phyloP scores from a whole-genome alignment of 805 yeast genomes.

The Ogataea haglerorum region DNA sequence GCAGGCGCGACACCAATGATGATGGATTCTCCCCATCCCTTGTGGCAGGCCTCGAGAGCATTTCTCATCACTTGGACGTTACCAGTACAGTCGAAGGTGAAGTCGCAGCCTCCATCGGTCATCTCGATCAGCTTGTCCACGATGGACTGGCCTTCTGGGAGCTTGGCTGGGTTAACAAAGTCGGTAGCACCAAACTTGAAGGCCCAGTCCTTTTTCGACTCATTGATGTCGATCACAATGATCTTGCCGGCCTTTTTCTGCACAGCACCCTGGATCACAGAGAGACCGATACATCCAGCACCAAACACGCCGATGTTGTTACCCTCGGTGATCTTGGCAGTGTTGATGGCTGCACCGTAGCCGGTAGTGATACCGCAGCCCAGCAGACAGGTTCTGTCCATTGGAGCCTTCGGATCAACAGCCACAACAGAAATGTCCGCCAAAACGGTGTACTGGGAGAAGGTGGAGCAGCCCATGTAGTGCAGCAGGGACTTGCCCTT shows the following conservation, averaged over 20 bases:
- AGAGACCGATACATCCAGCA: conserved; percentile 95
- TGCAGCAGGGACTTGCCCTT: conserved; percentile 83
- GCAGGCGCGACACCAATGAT: conserved; percentile 99
- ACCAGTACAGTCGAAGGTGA: conserved; percentile 97
- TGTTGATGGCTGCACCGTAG: conserved; percentile 93
- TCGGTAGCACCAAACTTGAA: conserved; percentile 91
- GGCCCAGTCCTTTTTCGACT: conserved; percentile 82
- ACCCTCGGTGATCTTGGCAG: conserved; percentile 86
- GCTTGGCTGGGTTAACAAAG: conserved; percentile 79
- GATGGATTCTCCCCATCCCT: conserved; percentile 97
- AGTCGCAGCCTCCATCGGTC: conserved; percentile 97
- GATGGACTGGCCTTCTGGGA: conserved; percentile 69
- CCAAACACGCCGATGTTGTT: conserved; percentile 97
- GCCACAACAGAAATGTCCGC: conserved; percentile 97
- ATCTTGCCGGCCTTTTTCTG: conserved; percentile 76
- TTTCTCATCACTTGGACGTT: conserved; percentile 91
- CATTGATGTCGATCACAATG: conserved; percentile 85
- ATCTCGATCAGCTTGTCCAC: conserved; percentile 80
- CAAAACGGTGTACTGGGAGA: conserved; percentile 95
- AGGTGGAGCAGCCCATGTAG: conserved; percentile 98
- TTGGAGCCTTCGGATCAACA: conserved; percentile 76
- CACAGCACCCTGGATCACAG: conserved; percentile 93
- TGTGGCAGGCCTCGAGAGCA: conserved; percentile 96
- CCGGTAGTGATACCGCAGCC: conserved; percentile 99
- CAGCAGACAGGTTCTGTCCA: conserved; percentile 83